Conservation (phyloP, 768 basidiomycete genomes). For the Boletus pseudo-olivaceus region DNA sequence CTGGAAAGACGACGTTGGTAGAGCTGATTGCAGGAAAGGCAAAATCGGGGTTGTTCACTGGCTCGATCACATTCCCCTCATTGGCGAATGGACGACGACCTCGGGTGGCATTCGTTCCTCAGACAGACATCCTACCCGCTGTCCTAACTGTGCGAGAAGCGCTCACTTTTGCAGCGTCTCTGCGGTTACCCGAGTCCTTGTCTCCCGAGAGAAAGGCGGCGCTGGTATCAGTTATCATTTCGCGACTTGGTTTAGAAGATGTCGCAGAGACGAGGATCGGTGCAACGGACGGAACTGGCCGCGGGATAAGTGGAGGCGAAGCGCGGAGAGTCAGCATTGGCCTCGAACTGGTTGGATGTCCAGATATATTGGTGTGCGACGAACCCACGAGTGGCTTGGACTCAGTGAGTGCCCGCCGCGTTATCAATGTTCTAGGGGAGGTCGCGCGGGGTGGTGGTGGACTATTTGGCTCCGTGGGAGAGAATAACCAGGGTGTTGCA, state of each 20-base stretch:
- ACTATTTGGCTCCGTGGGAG: conserved; percentile 19
- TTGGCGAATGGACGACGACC: conserved; percentile 36
- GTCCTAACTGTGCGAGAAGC: conserved; percentile 80
- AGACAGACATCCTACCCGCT: conserved; percentile 79
- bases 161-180: conserved; percentile 78
- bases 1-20: conserved; percentile 88
- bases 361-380: conserved; percentile 82
- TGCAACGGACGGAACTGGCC: conserved; percentile 58
- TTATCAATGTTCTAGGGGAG: conserved; percentile 71
- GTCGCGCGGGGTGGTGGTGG: conserved; percentile 54
- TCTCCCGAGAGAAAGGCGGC: conserved; percentile 57
- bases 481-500: conserved; percentile 60
- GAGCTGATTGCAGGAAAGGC: conserved; percentile 84
- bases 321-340: conserved; percentile 89
- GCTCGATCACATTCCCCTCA: conserved; percentile 56
- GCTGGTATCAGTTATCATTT: conserved; percentile 67
- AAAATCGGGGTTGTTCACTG: conserved; percentile 69
- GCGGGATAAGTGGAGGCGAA: conserved; percentile 91
- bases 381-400: conserved; percentile 85
- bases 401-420: conserved; percentile 79
- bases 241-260: conserved; percentile 71
- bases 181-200: conserved; percentile 77
- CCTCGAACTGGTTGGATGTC: conserved; percentile 79
- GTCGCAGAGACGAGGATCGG: conserved; percentile 71
- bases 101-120: conserved; percentile 81